Conservation (phyloP, 768 basidiomycete species). For the Suillus variegatus region DNA sequence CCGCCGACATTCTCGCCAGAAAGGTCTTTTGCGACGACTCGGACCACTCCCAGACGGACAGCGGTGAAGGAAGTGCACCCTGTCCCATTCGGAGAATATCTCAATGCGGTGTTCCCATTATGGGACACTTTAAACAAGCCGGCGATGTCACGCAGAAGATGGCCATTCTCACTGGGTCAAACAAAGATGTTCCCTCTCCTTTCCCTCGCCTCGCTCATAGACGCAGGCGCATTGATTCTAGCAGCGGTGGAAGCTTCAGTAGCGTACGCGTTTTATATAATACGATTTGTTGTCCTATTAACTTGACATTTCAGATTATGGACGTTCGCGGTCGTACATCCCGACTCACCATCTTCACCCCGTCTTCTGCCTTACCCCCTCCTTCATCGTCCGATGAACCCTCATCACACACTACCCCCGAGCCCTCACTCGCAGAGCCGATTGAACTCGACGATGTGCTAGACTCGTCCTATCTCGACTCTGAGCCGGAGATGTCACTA, state of each 20-base stretch:
- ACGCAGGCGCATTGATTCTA: constrained; percentile 26
- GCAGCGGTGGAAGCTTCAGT: constrained; percentile 35
- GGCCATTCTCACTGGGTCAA: constrained; percentile 29
- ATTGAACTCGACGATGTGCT: constrained; percentile 73
- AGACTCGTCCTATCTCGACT: constrained; percentile 69
- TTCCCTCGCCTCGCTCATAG: constrained; percentile 26
- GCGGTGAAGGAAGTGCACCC: constrained; percentile 32
- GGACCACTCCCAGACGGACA: constrained; percentile 41
- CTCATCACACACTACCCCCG: constrained; percentile 34
- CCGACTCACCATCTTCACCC: constrained; percentile 34
- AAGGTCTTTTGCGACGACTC: constrained; percentile 53
- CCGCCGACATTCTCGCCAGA: constrained; percentile 70
- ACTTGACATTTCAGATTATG: constrained; percentile 23
- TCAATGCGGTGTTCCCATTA: constrained; percentile 30
- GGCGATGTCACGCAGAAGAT: constrained; percentile 18
- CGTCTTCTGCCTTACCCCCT: constrained; percentile 30
- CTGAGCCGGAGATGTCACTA: constrained; percentile 44
- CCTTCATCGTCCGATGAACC: constrained; percentile 40
- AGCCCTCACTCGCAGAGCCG: constrained; percentile 47
- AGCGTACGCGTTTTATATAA: constrained; percentile 33
- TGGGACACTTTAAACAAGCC: constrained; percentile 39
- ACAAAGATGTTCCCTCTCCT: constrained; percentile 35
- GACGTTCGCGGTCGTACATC: constrained; percentile 34
- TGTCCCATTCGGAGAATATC: constrained; percentile 18
- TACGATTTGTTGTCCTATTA: constrained; percentile 10